Conservation (phyloP, 305 asterid genomes). For the Rubia balearica region DNA sequence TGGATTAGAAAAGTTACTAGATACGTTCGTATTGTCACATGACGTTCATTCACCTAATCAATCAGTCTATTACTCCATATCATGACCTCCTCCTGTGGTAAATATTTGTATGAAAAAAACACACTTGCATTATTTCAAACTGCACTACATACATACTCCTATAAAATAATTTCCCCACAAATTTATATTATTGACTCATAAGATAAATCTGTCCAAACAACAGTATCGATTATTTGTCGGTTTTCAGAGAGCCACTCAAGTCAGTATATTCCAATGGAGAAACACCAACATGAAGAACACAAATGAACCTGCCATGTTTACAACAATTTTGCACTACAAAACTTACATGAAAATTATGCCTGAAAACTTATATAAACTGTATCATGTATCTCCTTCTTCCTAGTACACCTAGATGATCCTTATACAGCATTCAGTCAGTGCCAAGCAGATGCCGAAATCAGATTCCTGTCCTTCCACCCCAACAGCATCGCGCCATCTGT, state of each 20-base stretch:
- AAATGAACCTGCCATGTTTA: background rate
- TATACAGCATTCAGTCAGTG: slow-evolving; percentile 25
- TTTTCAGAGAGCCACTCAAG: background rate
- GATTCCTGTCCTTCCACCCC: slow-evolving; percentile 77
- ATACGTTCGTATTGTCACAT: too few species aligned
- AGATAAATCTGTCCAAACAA: too few species aligned
- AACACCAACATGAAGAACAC: background rate
- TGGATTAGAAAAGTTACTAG: too few species aligned
- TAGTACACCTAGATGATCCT: slow-evolving; percentile 2
- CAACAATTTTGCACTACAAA: slow-evolving; percentile 10
- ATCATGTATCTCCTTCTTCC: background rate
- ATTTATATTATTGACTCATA: too few species aligned
- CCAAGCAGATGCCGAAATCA: slow-evolving; percentile 87
- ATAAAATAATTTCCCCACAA: too few species aligned
- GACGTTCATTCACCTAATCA: too few species aligned
- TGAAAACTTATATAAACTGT: background rate
- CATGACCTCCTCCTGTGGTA: too few species aligned
- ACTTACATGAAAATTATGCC: slow-evolving; percentile 1
- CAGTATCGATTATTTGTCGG: background rate
- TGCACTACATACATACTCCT: too few species aligned
- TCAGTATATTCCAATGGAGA: too few species aligned
- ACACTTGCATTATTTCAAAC: too few species aligned
- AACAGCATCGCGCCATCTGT: slow-evolving; percentile 60
- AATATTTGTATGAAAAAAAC: too few species aligned
- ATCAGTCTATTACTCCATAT: too few species aligned